A percentile compares a stretch with the other conserved stretches of the same genome.
These are phyloP conservation scores for Fonsecaea pedrosoi DNA, from an alignment of 2,329 filamentous ascomycete species.

Conservation along the genomic window DNA sequence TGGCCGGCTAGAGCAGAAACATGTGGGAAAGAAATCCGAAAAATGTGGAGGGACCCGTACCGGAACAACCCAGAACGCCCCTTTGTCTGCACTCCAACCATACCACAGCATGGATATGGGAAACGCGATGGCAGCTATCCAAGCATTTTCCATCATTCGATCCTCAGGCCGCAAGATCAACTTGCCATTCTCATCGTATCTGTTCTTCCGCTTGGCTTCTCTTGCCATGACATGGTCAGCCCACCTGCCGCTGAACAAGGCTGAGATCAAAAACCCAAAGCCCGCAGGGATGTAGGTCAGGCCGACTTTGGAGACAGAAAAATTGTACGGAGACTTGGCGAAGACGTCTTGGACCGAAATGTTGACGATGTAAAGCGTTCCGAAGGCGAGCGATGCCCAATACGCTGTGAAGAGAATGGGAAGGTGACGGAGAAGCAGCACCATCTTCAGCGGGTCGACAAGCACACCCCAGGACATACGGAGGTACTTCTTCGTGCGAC, in stretches of 20 bases:
- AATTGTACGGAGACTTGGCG: neutral
- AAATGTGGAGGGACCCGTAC: neutral
- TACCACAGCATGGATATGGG: constrained; percentile 2
- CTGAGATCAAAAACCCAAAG: neutral
- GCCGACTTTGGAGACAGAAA: constrained; percentile 1
- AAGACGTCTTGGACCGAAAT: neutral
- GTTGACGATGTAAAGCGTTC: constrained; percentile 1
- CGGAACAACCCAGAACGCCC: constrained; percentile 2
- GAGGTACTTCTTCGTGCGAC: neutral
- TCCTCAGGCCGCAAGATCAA: neutral
- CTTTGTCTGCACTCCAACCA: neutral
- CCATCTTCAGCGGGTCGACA: neutral
- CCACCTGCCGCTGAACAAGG: constrained; percentile 1
- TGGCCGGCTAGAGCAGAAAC: neutral
- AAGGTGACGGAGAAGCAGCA: neutral
- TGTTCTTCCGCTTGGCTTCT: neutral
- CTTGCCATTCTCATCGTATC: constrained; percentile 1
- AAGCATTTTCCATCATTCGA: constrained; percentile 8
- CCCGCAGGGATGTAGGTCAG: neutral
- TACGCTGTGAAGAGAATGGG: neutral
- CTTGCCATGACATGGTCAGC: neutral
- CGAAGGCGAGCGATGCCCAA: neutral
- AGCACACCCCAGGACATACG: neutral
- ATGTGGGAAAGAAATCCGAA: neutral
- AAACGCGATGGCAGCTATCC: neutral